Evolutionary conservation across 116 monocot genomes (phyloP), one percentile per base, ranked within the genome.

Genomic region (Zostera marina): DNA sequence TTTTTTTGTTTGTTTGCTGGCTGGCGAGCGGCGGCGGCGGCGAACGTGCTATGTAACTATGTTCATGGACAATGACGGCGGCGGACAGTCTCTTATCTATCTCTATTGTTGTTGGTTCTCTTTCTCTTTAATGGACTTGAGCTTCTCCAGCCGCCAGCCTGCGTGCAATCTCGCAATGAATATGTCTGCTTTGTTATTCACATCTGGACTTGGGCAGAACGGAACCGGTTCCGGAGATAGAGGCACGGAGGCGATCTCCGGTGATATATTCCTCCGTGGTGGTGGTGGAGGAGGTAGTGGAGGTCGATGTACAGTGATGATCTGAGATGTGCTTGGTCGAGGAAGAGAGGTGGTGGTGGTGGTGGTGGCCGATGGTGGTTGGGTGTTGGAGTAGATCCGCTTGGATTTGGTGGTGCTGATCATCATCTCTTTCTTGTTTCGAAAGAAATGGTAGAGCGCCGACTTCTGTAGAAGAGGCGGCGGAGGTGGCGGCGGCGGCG

Each of bases 141-240:
- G 22, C 75, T 81, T 93, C 72, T 93, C 92, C 1, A 87, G 79
- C 68, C 76, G 64, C 52, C 83, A 81, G 6, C 78, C 76, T 0
- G 61, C 83, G 53, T 66, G 73, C 64, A 93, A 75, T 9, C 76
- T 62, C 8, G 73, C 72, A 22, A 93, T 93, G 80, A 93, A 93
- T 54, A 70, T 52, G 52, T 93, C 92, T 4, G 92, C 92, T 62
- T 92, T 92, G 56, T 72, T 76, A 71, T 92, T 77, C 63, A 92
- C 87, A 64, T 92, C 92, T 0, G 92, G 92, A 65, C 87, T 92
- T 12, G 87, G 75, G 58, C 85, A 85, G 73, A 64, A 85, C 59
- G 24, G 19, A 51, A 51, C 4, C 52, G 52, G 11, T 19, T 51
- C 39, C 19, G 77, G 72, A 8, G 58, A 55, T 5, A 56, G 71